These are phyloP conservation scores for Hanseniaspora meyeri DNA, from an alignment of 805 yeast species.

Conservation along the genomic window DNA sequence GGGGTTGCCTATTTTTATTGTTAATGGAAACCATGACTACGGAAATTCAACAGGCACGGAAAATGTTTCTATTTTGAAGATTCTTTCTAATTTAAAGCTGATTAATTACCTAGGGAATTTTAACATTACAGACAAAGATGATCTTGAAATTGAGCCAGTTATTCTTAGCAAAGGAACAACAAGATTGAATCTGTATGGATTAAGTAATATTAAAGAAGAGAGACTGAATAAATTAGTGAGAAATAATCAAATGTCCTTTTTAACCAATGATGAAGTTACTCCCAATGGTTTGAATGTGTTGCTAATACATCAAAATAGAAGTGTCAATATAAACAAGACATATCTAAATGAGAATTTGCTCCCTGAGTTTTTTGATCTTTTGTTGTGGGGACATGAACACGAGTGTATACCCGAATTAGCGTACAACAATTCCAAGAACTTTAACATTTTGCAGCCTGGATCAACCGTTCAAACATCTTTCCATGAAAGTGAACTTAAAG, in stretches of 20 bases:
- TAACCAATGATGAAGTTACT: slow-evolving; percentile 7
- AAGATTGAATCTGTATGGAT: slow-evolving; percentile 73
- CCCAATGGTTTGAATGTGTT: slow-evolving; percentile 3
- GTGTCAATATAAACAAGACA: slow-evolving; percentile 65
- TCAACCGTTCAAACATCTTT: slow-evolving; percentile 87
- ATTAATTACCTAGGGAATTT: slow-evolving; percentile 70
- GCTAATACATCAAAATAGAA: slow-evolving; percentile 73
- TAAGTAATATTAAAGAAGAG: slow-evolving; percentile 83
- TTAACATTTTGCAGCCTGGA: slow-evolving; percentile 81
- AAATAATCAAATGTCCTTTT: neutral
- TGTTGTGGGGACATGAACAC: slow-evolving; percentile 97
- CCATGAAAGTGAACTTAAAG: slow-evolving; percentile 68
- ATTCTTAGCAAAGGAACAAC: slow-evolving; percentile 74
- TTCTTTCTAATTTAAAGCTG: slow-evolving; percentile 67
- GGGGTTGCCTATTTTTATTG: slow-evolving; percentile 80
- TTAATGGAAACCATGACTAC: slow-evolving; percentile 83
- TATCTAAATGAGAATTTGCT: slow-evolving; percentile 74
- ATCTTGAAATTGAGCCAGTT: slow-evolving; percentile 61
- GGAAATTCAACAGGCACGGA: slow-evolving; percentile 78
- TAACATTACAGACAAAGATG: slow-evolving; percentile 60
- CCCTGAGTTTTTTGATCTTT: slow-evolving; percentile 69
- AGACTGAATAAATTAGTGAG: slow-evolving; percentile 54
- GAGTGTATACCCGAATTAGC: slow-evolving; percentile 71
- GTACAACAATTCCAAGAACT: slow-evolving; percentile 42
- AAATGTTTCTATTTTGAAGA: slow-evolving; percentile 72